phyloP scores from a whole-genome alignment of 2,329 filamentous ascomycete genomes.

The Phialophora chinensis region DNA sequence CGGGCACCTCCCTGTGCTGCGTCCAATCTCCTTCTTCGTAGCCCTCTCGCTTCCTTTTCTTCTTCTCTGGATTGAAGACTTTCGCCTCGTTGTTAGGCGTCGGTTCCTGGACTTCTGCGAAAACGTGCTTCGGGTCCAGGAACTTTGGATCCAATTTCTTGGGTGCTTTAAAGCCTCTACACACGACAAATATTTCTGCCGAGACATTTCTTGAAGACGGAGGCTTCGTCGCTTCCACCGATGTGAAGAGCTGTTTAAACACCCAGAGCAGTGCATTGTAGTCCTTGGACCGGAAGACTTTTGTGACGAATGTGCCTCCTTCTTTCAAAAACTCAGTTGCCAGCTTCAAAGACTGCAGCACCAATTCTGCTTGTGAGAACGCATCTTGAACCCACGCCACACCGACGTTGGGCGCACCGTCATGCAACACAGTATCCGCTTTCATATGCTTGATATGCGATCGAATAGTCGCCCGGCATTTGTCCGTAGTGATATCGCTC shows the following conservation, averaged over 20 bases:
- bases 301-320: constrained; percentile 93
- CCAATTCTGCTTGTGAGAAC: constrained; percentile 94
- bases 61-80: constrained; percentile 95
- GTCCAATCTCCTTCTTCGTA: constrained; percentile 96
- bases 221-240: constrained; percentile 96
- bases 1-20: constrained; percentile 86
- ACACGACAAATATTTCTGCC: constrained; percentile 98
- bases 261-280: constrained; percentile 97
- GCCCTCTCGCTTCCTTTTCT: constrained; percentile 96
- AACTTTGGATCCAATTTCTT: constrained; percentile 93
- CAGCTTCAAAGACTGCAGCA: constrained; percentile 86
- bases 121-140: constrained; percentile 85
- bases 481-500: constrained; percentile 96
- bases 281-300: constrained; percentile 96
- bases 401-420: constrained; percentile 97
- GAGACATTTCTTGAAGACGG: constrained; percentile 95
- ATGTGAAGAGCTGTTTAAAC: constrained; percentile 92
- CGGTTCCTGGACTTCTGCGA: constrained; percentile 84
- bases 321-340: constrained; percentile 91
- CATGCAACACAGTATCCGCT: constrained; percentile 92
- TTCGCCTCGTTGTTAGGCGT: constrained; percentile 96
- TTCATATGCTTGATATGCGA: constrained; percentile 95
- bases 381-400: constrained; percentile 98
- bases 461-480: constrained; percentile 87
- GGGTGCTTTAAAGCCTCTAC: constrained; percentile 91